These are phyloP conservation scores for Colletotrichum salicis DNA, from an alignment of 2,329 filamentous ascomycete genomes.

Conservation along the genomic window DNA sequence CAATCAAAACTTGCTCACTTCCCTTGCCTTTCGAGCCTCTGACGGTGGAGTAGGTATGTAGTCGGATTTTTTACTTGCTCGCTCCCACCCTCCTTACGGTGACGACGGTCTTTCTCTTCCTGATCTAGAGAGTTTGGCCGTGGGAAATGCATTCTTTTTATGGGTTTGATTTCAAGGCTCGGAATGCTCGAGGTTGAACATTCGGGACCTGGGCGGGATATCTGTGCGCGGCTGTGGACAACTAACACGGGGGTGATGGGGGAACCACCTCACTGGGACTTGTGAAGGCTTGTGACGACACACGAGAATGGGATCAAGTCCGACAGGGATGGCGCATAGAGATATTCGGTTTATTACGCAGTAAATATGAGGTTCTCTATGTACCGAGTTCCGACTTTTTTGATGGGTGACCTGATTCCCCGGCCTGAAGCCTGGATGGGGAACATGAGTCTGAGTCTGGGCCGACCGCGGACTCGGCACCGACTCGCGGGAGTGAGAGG, in stretches of 20 bases:
- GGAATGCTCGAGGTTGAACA: neutral
- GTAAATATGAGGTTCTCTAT: neutral
- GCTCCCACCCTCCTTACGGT: conserved; percentile 32
- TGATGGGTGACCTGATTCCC: neutral
- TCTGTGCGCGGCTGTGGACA: neutral
- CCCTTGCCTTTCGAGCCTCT: conserved; percentile 34
- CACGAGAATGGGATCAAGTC: neutral
- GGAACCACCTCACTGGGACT: neutral
- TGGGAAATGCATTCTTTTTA: neutral
- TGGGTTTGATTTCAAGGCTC: neutral
- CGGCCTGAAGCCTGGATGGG: neutral
- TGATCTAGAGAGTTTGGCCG: conserved; percentile 13
- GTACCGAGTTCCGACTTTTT: neutral
- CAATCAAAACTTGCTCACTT: conserved; percentile 61
- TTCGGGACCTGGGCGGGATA: conserved; percentile 11
- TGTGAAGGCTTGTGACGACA: neutral
- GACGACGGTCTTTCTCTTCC: conserved; percentile 10
- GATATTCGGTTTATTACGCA: neutral
- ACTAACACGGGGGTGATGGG: conserved; percentile 6
- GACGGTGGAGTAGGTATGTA: conserved; percentile 24
- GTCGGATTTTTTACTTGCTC: conserved; percentile 5
- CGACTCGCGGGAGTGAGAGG: neutral
- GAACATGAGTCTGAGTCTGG: neutral
- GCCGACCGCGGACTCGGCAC: conserved; percentile 16
- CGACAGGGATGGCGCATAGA: neutral